Evolutionary conservation across 345 rosid species (phyloP).

Genomic region (Rhodomyrtus tomentosa): DNA sequence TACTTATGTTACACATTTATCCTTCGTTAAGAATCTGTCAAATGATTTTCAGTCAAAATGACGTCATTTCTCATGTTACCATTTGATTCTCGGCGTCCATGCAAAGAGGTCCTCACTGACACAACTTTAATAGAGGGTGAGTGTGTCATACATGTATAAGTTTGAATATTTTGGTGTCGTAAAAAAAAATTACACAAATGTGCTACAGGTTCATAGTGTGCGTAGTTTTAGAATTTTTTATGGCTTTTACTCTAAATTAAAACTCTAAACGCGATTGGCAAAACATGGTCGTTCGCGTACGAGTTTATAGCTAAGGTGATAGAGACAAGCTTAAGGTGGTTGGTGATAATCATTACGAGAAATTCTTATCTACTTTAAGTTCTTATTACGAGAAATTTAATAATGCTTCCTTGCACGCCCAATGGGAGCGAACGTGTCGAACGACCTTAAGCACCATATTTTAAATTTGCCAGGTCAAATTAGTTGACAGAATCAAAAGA

Average conservation of each 20-base stretch:
- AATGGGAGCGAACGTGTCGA: neutral
- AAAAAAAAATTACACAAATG: too few relatives aligned
- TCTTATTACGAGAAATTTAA: neutral
- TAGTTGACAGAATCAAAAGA: neutral
- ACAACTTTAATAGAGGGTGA: too few relatives aligned
- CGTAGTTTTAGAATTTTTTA: too few relatives aligned
- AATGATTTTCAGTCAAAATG: too few relatives aligned
- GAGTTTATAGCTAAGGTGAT: neutral
- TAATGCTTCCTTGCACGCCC: neutral
- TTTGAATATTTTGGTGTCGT: too few relatives aligned
- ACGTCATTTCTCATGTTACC: too few relatives aligned
- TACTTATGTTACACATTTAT: too few relatives aligned
- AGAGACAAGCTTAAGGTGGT: neutral
- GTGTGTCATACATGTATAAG: too few relatives aligned
- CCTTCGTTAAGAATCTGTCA: too few relatives aligned
- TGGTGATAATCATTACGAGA: neutral
- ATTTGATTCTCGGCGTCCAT: too few relatives aligned
- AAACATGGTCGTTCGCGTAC: neutral
- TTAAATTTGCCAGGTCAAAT: neutral
- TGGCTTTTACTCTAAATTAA: neutral
- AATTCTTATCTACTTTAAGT: neutral
- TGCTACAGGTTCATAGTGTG: too few relatives aligned
- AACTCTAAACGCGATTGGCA: neutral
- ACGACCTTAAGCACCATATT: neutral
- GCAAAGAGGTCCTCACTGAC: too few relatives aligned